phyloP scores from a whole-genome alignment of 805 yeast species.

The Zygoascus biomembranicola region DNA sequence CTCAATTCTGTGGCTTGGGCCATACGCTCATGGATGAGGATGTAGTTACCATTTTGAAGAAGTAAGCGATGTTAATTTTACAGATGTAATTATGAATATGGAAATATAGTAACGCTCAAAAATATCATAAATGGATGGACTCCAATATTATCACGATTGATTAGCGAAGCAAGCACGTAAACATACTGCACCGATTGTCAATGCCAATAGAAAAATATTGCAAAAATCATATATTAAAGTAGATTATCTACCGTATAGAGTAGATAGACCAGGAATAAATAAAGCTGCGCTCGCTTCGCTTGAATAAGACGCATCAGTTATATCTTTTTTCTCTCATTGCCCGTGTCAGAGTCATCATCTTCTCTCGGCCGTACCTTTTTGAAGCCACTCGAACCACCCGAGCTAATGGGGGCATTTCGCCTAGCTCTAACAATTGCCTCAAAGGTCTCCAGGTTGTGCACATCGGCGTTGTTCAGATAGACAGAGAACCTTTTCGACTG shows the following conservation, averaged over 20 bases:
- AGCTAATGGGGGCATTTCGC: background rate
- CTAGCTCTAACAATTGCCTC: conserved; percentile 7
- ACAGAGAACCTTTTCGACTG: conserved; percentile 25
- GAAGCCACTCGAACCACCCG: background rate
- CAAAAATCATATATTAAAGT: too few relatives aligned
- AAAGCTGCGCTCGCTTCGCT: too few relatives aligned
- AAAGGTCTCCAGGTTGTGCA: conserved; percentile 19
- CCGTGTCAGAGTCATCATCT: conserved; percentile 7
- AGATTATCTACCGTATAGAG: too few relatives aligned
- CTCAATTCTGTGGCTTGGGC: conserved; percentile 85
- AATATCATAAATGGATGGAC: too few relatives aligned
- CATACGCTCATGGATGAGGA: conserved; percentile 91
- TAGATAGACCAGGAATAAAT: background rate
- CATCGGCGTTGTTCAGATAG: conserved; percentile 18
- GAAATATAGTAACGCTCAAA: too few relatives aligned
- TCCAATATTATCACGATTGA: too few relatives aligned
- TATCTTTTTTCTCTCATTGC: background rate
- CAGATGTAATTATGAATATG: too few relatives aligned
- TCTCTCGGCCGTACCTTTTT: conserved; percentile 1
- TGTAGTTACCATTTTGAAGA: conserved; percentile 91
- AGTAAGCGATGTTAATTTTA: conserved; percentile 12
- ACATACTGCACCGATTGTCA: too few relatives aligned
- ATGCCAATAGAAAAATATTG: too few relatives aligned
- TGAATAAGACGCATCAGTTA: too few relatives aligned
- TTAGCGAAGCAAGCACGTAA: too few relatives aligned